Evolutionary conservation across 2,329 filamentous ascomycete species (phyloP).

Genomic region (Sclerotinia minor): DNA sequence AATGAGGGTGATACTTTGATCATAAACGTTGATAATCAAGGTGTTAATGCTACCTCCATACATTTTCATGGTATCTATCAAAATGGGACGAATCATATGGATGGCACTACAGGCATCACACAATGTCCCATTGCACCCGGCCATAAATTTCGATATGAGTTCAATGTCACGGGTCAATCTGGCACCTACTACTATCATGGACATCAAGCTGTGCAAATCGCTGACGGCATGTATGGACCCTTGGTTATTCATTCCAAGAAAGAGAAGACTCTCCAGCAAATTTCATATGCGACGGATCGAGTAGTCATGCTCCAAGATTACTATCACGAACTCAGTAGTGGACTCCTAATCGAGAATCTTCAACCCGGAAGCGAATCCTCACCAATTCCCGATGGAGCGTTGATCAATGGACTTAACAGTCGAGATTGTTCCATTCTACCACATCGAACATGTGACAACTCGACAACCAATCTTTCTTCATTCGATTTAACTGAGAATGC

Average conservation of each 20-base stretch:
- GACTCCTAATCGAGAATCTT: conserved; percentile 44
- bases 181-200: conserved; percentile 64
- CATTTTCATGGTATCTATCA: conserved; percentile 81
- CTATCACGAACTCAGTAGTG: conserved; percentile 61
- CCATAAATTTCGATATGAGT: conserved; percentile 64
- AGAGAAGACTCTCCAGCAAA: conserved; percentile 53
- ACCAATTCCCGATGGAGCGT: conserved; percentile 49
- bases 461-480: conserved; percentile 44
- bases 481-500: conserved; percentile 54
- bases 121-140: conserved; percentile 66
- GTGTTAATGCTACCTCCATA: conserved; percentile 62
- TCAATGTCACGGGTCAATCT: conserved; percentile 56
- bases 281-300: conserved; percentile 56
- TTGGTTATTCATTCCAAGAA: conserved; percentile 64
- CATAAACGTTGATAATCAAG: conserved; percentile 67
- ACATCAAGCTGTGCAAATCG: conserved; percentile 63
- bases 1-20: conserved; percentile 72
- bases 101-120: conserved; percentile 64
- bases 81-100: conserved; percentile 73
- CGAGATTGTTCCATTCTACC: conserved; percentile 45
- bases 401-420: conserved; percentile 49
- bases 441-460: conserved; percentile 48
- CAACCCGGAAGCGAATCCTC: conserved; percentile 47
- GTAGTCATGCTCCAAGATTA: conserved; percentile 71
- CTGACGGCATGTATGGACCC: conserved; percentile 68